Percentiles rank a stretch among this genome's conserved stretches.
Evolutionary conservation across 352 stramenopile genomes (phyloP).

Genomic region (Globisporangium perplexum): DNA sequence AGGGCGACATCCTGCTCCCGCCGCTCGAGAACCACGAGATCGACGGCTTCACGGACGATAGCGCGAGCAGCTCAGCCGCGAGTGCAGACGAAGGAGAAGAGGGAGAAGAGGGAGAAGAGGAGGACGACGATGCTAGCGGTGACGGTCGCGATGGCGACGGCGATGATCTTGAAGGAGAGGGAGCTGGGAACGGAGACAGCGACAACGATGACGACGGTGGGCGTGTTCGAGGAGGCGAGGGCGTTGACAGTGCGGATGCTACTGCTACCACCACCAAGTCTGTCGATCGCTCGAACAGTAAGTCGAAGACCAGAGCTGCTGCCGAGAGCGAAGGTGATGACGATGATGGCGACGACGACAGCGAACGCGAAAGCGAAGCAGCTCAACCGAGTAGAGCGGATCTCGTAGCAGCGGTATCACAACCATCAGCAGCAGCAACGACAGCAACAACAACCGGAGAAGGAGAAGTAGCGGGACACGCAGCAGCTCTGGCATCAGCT

Average conservation of each 20-base stretch:
- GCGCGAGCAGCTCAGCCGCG: constrained; percentile 55
- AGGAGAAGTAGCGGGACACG: background rate
- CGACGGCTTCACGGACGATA: constrained; percentile 77
- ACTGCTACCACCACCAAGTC: background rate
- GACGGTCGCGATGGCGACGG: too few relatives aligned
- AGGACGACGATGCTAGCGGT: constrained; percentile 7
- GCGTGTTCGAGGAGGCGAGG: too few relatives aligned
- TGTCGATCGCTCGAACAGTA: constrained; percentile 10
- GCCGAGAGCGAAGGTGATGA: constrained; percentile 8
- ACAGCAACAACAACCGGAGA: background rate
- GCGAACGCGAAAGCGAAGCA: background rate
- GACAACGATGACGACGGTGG: constrained; percentile 10
- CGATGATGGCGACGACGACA: constrained; percentile 7
- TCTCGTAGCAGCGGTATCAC: background rate
- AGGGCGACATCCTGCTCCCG: constrained; percentile 45
- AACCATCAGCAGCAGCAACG: background rate
- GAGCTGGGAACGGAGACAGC: background rate
- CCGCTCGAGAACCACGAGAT: constrained; percentile 56
- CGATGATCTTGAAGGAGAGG: constrained; percentile 1
- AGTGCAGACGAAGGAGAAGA: constrained; percentile 37
- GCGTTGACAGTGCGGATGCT: constrained; percentile 1
- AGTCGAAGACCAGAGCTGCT: background rate
- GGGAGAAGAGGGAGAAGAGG: constrained; percentile 14
- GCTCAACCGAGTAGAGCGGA: background rate
- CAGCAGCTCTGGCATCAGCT: background rate